These are phyloP conservation scores for Amaranthus palmeri DNA, from an alignment of 148 eudicot genomes.

Conservation along the genomic window DNA sequence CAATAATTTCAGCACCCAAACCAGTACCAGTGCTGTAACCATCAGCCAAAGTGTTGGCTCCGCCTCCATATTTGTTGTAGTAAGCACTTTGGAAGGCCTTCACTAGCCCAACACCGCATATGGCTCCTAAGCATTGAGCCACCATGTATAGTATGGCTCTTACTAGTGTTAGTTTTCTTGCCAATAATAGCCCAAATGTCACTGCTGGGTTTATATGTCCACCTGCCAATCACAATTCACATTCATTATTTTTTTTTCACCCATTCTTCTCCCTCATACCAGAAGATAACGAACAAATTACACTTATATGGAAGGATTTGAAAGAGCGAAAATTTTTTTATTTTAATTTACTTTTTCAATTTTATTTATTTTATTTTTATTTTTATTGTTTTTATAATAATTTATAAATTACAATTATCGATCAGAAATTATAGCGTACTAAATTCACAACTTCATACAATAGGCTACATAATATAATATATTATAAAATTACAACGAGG, in stretches of 20 bases:
- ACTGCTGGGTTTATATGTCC: conserved; percentile 32
- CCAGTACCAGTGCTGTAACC: conserved; percentile 21
- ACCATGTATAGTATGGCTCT: conserved; percentile 20
- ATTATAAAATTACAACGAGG: no score
- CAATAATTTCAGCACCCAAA: conserved; percentile 24
- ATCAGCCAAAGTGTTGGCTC: conserved; percentile 5
- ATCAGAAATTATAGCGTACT: no score
- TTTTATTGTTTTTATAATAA: no score
- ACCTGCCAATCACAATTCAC: conserved; percentile 6
- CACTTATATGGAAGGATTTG: no score
- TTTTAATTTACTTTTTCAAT: neutral
- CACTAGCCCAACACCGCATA: conserved; percentile 25
- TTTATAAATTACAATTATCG: no score
- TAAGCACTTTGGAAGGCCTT: conserved; percentile 21
- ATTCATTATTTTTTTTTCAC: neutral
- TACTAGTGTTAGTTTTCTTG: conserved; percentile 20
- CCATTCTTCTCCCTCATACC: no score
- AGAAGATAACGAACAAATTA: no score
- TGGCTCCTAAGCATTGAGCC: conserved; percentile 27
- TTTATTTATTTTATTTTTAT: no score
- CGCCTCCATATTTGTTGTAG: conserved; percentile 14
- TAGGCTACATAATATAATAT: no score
- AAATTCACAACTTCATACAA: no score
- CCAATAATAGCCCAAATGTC: conserved; percentile 26
- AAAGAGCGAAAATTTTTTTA: no score